phyloP scores from a whole-genome alignment of 140 eudicot species.

The Senecio squalidus region DNA sequence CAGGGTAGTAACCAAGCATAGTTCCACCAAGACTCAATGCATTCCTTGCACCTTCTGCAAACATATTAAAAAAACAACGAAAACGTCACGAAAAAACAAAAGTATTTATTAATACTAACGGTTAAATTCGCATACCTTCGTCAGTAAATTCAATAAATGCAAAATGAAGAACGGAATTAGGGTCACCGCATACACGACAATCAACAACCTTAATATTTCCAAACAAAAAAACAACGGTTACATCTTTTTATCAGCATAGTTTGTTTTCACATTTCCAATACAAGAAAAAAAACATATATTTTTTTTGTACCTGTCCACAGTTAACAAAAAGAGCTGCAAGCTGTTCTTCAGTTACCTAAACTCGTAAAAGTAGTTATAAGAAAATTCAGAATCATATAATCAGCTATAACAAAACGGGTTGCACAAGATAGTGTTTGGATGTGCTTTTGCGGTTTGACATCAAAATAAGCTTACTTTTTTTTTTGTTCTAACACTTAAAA shows the following conservation, averaged over 20 bases:
- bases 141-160: constrained; percentile 73
- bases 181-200: constrained; percentile 72
- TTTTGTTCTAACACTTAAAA: too few relatives aligned
- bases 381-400: background rate
- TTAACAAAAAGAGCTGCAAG: constrained; percentile 16
- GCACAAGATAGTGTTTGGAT: too few relatives aligned
- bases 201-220: constrained; percentile 42
- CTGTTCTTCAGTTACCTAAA: constrained; percentile 19
- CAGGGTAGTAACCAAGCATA: constrained; percentile 65
- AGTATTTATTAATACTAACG: background rate
- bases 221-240: background rate
- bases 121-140: constrained; percentile 34
- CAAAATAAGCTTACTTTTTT: too few relatives aligned
- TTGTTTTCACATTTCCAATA: background rate
- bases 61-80: background rate
- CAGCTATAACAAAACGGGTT: background rate
- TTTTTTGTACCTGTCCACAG: constrained; percentile 11
- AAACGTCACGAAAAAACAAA: background rate
- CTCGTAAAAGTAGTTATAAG: too few relatives aligned
- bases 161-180: constrained; percentile 69
- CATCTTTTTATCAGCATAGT: background rate
- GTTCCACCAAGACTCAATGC: constrained; percentile 58
- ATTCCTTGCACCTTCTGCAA: constrained; percentile 67
- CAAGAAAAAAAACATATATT: too few relatives aligned
- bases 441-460: too few relatives aligned